Base-by-base conservation (phyloP, 1,284 basidiomycete species). In the Serendipita sp. region DNA sequence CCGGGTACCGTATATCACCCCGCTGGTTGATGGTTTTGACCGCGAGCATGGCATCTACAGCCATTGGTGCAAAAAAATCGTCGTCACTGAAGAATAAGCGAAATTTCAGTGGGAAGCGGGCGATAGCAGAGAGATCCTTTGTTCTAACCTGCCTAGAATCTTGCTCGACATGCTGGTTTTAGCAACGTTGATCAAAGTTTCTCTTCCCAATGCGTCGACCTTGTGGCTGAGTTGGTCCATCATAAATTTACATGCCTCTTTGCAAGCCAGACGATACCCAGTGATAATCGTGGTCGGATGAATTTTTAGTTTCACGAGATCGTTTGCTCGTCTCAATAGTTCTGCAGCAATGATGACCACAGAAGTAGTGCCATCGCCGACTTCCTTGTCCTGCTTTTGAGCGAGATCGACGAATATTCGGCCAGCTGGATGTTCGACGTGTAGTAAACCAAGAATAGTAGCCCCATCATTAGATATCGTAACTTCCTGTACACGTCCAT, bases 141-240 rank as follows among this genome's bases (percentile, higher is more conserved):
- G 80, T 88, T 74, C 74, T 5, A 22, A 95, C 93, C 85, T 91
- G 72, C 93, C 90, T 68, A 99, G 93, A 74, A 99, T 93, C 78
- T 99, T 99, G 74, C 93, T 97, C 68, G 93, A 87, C 96, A 99
- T 99, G 67, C 89, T 93, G 55, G 96, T 99, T 79, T 96, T 99
- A 64, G 96, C 96, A 34, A 93, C 90, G 76, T 97, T 99, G 74
- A 99, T 79, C 71, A 99, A 76, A 45, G 92, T 91, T 61, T 98
- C 95, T 69, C 87, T 82, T 55, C 94, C 94, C 22, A 99, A 79
- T 61, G 83, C 75, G 72, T 98, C 95, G 42, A 99, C 92, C 76
- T 94, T 98, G 64, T 96, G 87, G 70, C 91, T 91, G 64, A 99
- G 77, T 74, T 99, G 95, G 72, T 99, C 95, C 70, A 94, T 91